Base-by-base conservation (phyloP, 2,329 filamentous ascomycete species). In the Ophiostoma quercus region DNA sequence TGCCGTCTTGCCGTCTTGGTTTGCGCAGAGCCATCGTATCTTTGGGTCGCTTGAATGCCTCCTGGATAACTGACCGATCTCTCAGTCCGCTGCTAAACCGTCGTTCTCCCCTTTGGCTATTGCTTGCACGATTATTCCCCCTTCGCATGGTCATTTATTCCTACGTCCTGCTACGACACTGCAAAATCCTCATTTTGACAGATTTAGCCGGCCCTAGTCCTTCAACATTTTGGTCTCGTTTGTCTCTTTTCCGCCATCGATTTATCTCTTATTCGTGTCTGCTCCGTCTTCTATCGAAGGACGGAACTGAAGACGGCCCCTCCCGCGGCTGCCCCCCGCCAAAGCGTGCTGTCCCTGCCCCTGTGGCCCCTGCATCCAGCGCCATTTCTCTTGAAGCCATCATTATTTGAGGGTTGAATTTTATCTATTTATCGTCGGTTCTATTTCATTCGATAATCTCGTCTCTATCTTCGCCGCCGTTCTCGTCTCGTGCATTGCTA, bases 271-370 rank as follows among this genome's bases (percentile, higher is more conserved):
- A 47, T 47, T 47, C 16, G 43, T n/a, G 19, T 47, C 43, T 47
- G 43, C 43, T 47, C 43, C 43, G 2, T 47, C 43, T 47, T 19
- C 19, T 16, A n/a, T 16, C 43, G 19, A 47, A 47, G 16, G 16
- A 47, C 19, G 43, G 51, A 57, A 62, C 25, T 29, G 14, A 32
- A 16, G 12, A 62, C 57, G 57, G 57, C 57, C 57, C 57, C 57
- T 62, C 57, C 57, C 25, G 57, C 54, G 25, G 25, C 4, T 29
- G 22, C 22, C 25, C 57, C 25, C 57, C 57, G 22, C 51, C 51
- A 2, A 57, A 57, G 51, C 51, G 51, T 57, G 22, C 51, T 57
- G n/a, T 57, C 51, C 51, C 51, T 57, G 51, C 51, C n/a, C 51
- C 51, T 57, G 51, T 25, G 9, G 25, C 51, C 51, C 51, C 51